Percentiles rank a stretch among this genome's conserved stretches.
phyloP scores from a whole-genome alignment of 148 eudicot species.

The Suaeda aralocaspica region DNA sequence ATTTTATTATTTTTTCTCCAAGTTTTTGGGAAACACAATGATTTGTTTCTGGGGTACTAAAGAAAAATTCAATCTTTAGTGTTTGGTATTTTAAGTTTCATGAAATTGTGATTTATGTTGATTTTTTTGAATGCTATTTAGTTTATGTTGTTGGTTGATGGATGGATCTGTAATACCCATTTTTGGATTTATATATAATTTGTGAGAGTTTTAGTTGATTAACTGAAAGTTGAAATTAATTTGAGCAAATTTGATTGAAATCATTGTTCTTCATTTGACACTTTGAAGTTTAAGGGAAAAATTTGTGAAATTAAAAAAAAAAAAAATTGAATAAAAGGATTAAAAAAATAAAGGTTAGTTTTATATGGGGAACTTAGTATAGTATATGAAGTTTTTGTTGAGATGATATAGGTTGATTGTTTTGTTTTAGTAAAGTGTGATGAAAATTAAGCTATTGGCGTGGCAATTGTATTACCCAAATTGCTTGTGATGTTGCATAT shows the following conservation, averaged over 20 bases:
- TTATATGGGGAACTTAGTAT: neutral
- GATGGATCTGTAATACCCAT: constrained; percentile 20
- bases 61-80: neutral
- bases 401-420: too few species aligned
- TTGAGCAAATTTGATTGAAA: neutral
- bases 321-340: neutral
- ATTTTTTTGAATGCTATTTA: constrained; percentile 1
- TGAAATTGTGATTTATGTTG: constrained; percentile 10
- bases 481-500: constrained; percentile 4
- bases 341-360: neutral
- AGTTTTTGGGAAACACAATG: neutral
- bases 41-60: constrained; percentile 3
- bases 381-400: neutral
- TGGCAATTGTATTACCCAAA: neutral
- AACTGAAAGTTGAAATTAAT: neutral
- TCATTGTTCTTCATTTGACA: neutral
- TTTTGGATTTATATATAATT: neutral
- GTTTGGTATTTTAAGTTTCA: neutral
- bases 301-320: too few species aligned
- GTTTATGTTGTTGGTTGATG: neutral
- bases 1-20: neutral
- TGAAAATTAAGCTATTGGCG: neutral
- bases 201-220: neutral
- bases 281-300: neutral
- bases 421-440: too few species aligned